Evolutionary conservation across 495 filamentous ascomycete species (phyloP), one percentile per base, ranked within the genome.

Genomic region (Astrothelium subdiscretum): DNA sequence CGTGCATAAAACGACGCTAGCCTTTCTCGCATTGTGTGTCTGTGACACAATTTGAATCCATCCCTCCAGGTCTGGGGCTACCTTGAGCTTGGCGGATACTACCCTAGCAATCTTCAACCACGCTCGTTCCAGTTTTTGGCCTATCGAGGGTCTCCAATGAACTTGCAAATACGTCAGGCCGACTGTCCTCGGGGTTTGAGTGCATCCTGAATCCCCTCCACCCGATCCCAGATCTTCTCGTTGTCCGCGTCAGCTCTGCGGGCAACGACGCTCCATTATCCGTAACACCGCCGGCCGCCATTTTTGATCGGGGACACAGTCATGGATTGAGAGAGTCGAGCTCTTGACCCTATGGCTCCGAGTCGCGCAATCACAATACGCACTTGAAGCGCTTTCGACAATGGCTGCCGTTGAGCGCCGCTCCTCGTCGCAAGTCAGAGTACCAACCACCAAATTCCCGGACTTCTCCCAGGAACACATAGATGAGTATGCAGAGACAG

Each of bases 381-480:
- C 48, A 54, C 26, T 29, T 24, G 48, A 54, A 54, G 48, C 48
- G 22, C 24, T 54, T 54, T 54, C 24, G 3, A 29, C 24, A 5
- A 54, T 54, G 48, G 48, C 48, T 13, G 58, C 42, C 22, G 6
- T 59, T 8, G 68, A 65, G 48, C 68, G 68, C 40, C 63, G 57
- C 48, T 70, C 68, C 22, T 68, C 66, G 3, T 65, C 65, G 12
- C 31, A 60, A 60, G 31, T 66, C 42, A 29, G 63, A 58, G 59
- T 43, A 6, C 32, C 57, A n/a, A 66, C 61, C 26, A 63, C 59
- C 64, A 70, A 70, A 32, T 70, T 70, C 61, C 68, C 68, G 3
- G 59, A 64, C 32, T 61, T 68, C 32, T 38, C 51, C 13, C 35
- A 42, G 31, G 65, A 69, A 10, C 54, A 60, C 4, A 51, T 40